Base-by-base conservation (phyloP, 306 rosid species). In the Acacia confusa region DNA sequence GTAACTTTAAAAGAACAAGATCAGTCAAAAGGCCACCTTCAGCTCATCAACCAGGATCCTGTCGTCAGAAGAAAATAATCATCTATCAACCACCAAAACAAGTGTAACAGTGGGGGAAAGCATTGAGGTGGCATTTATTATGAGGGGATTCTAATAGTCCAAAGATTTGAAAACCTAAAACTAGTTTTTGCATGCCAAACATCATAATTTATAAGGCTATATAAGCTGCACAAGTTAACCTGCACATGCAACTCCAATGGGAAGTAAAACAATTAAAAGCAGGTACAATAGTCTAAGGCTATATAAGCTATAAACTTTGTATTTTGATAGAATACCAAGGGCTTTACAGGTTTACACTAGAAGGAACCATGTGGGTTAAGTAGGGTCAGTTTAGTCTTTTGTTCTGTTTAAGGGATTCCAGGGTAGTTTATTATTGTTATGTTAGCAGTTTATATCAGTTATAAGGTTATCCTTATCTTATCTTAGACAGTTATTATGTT, bases 1-100 rank as follows among this genome's bases (percentile, higher is more conserved):
- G 74, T 63, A 68, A 73, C 74, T 73, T 63, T 9, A 64, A 85
- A 79, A 85, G 75, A 77, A 67, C 79, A 74, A 30, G 69, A 76
- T 52, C 34, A 61, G 61, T 79, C 77, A 66, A 82, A 64, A 76
- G 48, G 60, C 48, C 78, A 79, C 66, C 85, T 75, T 81, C 82
- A 79, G 70, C 32, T 52, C 78, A 82, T 77, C 72, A 58, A 63
- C 73, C 69, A 77, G 65, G 79, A 70, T 27, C 86, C 87, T 87
- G 90, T 63, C 4, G 24, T 55, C 34, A 52, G 57, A 64, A 41
- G 67, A 41, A 72, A 66, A 36, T 57, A 13, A 75, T 25, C 12
- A 64, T 1, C 53, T 22, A 82, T 80, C 64, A 69, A 50, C 28
- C 65, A 75, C 66, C 40, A 60, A 74, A n/a, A 30, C 12, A 47